Evolutionary conservation across 2,329 filamentous ascomycete species (phyloP).

Genomic region (Fusarium continuum): DNA sequence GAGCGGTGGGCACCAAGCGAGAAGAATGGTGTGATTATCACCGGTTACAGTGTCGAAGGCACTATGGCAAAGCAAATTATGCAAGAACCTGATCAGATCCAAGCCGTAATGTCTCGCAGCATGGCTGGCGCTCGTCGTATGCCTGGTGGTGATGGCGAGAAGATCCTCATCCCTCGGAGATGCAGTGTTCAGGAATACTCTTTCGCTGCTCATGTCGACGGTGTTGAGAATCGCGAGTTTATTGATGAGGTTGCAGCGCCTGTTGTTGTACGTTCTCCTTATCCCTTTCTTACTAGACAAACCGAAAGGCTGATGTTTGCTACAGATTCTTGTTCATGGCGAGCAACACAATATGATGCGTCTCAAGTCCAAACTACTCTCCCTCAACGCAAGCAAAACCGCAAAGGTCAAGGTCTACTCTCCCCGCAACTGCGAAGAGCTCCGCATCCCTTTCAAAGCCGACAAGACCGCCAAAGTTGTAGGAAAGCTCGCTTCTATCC

Average conservation of each 20-base stretch:
- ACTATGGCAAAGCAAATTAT: conserved; percentile 98
- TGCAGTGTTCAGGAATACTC: conserved; percentile 95
- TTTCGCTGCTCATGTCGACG: conserved; percentile 96
- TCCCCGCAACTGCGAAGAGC: conserved; percentile 92
- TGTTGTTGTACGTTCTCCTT: conserved; percentile 77
- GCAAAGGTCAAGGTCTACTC: conserved; percentile 91
- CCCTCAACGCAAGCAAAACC: conserved; percentile 84
- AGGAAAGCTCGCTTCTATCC: conserved; percentile 85
- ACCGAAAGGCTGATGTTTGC: conserved; percentile 11
- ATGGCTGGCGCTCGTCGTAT: conserved; percentile 68
- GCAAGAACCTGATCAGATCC: conserved; percentile 93
- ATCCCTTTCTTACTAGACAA: neutral
- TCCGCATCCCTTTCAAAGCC: conserved; percentile 92
- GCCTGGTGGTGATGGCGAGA: conserved; percentile 78
- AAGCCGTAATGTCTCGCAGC: conserved; percentile 86
- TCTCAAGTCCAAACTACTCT: conserved; percentile 91
- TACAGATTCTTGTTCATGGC: conserved; percentile 91
- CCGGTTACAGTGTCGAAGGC: conserved; percentile 96
- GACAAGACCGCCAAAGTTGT: conserved; percentile 98
- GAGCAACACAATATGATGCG: conserved; percentile 99
- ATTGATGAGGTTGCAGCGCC: conserved; percentile 93
- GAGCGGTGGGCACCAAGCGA: conserved; percentile 97
- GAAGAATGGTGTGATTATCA: conserved; percentile 98
- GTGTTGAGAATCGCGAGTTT: conserved; percentile 94
- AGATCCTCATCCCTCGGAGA: conserved; percentile 88